These are phyloP conservation scores for Iris pallida DNA, from an alignment of 116 monocot genomes.

Conservation along the genomic window DNA sequence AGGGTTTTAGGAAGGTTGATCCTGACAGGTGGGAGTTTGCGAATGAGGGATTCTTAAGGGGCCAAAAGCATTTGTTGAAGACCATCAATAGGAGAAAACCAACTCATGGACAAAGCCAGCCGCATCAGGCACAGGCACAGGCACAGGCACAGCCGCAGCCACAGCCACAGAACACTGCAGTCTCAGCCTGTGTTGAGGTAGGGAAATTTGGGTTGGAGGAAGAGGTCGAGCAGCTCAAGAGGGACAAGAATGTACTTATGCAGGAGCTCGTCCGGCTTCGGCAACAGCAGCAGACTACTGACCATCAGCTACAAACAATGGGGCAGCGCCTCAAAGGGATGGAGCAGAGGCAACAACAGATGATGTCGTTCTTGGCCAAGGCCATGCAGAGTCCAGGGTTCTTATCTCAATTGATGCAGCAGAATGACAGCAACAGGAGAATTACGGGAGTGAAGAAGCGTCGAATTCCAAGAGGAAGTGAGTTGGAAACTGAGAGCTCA, in stretches of 20 bases:
- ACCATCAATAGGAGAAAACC: constrained; percentile 50
- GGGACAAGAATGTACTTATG: constrained; percentile 39
- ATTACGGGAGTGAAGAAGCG: constrained; percentile 7
- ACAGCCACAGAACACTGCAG: constrained; percentile 8
- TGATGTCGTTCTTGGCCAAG: constrained; percentile 37
- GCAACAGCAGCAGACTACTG: constrained; percentile 36
- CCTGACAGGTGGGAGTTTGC: constrained; percentile 87
- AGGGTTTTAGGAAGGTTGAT: constrained; percentile 89
- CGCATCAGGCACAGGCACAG: constrained; percentile 8
- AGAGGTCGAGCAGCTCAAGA: constrained; percentile 30
- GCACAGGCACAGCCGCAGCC: neutral
- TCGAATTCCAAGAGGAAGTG: constrained; percentile 8
- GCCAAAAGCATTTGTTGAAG: constrained; percentile 73
- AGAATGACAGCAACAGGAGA: constrained; percentile 12
- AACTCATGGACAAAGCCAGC: constrained; percentile 4
- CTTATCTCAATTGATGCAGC: constrained; percentile 22
- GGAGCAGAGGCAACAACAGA: constrained; percentile 36
- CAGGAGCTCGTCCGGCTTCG: constrained; percentile 31
- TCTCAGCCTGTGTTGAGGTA: constrained; percentile 22
- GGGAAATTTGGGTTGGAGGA: constrained; percentile 26
- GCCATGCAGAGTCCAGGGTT: constrained; percentile 33
- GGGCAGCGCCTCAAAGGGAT: constrained; percentile 26
- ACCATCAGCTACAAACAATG: constrained; percentile 23
- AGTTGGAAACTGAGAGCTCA: constrained; percentile 5
- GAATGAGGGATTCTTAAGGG: constrained; percentile 64